Conservation (phyloP, 2,329 filamentous ascomycete genomes). For the Colletotrichum paranaense region DNA sequence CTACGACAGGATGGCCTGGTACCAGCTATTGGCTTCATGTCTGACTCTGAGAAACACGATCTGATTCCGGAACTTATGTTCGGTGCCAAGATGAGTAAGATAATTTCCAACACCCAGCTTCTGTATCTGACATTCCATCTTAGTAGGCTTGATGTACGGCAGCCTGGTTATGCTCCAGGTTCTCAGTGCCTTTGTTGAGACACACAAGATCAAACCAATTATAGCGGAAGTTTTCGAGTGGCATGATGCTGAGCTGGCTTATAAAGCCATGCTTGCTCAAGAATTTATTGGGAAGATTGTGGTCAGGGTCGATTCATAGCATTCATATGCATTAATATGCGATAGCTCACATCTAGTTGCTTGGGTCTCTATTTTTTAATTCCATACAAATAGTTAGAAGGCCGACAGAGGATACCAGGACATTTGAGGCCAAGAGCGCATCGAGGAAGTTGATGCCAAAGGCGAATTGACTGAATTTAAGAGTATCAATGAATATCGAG, state of each 20-base stretch:
- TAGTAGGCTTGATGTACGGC: not conserved
- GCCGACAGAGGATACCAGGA: no score
- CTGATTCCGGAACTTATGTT: not conserved
- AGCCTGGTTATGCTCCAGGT: not conserved
- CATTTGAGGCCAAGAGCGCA: rapidly evolving
- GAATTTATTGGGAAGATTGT: not conserved
- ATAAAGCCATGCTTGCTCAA: not conserved
- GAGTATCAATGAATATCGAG: not conserved
- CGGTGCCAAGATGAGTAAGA: not conserved
- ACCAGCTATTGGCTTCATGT: not conserved
- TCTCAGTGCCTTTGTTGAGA: not conserved
- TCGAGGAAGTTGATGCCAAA: no score
- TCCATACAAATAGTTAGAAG: no score
- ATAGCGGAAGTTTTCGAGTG: not conserved
- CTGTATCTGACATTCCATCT: not conserved
- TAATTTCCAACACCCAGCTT: not conserved
- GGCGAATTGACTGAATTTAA: rapidly evolving
- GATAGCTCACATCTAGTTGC: no score
- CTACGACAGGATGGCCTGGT: not conserved
- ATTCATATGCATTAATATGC: no score
- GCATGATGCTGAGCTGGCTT: not conserved
- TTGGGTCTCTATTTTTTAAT: no score
- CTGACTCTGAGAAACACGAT: not conserved
- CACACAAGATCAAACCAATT: not conserved
- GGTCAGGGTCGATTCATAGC: not conserved